Base-by-base conservation (phyloP, 23 red algal species). In the Gracilaria caudata region DNA sequence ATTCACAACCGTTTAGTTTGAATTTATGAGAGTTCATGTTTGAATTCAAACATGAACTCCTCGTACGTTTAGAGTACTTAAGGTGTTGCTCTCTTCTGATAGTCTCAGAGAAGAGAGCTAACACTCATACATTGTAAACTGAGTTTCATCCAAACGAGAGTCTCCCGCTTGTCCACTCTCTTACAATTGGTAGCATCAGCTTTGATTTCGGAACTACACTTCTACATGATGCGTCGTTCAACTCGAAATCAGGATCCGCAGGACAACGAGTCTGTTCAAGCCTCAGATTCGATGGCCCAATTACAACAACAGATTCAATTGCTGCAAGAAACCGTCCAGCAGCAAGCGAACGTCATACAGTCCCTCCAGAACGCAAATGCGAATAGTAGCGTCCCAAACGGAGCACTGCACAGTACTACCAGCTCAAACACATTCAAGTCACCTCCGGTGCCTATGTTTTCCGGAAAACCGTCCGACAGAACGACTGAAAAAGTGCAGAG, bases 171-270 rank as follows among this genome's bases (percentile, higher is more conserved):
- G 49, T 53, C 49, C 57, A 60, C 57, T 60, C 29, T 71, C 29
- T 71, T 71, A 71, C 65, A 71, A 38, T 39, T 71, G 65, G 65
- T 71, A 71, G 65, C 65, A 71, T 71, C 26, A n/a, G 65, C 65
- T 36, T 36, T 39, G 19, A n/a, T 21, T 38, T 71, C 37, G 19
- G 29, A 41, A 39, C 19, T 71, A 39, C 37, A 40, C 2, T 21
- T 8, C 16, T 3, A 36, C 37, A 39, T 34, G 19, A 71, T 71
- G 65, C 65, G 65, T 71, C 65, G 65, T 71, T 71, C 65, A 71
- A 71, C 65, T 71, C 7, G 14, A 71, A 71, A 71, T 38, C 32
- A 38, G 2, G 8, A 36, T 71, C 32, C 65, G 5, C 57, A 60
- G 23, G 57, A 60, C 21, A 71, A 19, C 19, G 65, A 71, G 17